These are phyloP conservation scores for Starmerella apicola DNA, from an alignment of 805 yeast genomes.

Conservation along the genomic window DNA sequence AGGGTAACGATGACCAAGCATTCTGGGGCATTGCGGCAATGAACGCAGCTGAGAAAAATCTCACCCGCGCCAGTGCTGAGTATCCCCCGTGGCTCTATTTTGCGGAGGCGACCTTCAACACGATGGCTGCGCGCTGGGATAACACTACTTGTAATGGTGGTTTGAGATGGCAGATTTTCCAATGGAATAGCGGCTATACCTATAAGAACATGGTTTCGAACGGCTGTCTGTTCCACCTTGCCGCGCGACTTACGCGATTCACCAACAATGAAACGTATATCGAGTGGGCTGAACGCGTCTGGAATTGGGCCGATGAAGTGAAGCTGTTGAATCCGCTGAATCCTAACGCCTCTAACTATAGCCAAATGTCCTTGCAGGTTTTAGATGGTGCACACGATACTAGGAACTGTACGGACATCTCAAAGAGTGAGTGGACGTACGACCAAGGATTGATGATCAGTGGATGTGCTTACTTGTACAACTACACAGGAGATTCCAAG, in stretches of 20 bases:
- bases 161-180: constrained; percentile 88
- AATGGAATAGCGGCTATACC: constrained; percentile 88
- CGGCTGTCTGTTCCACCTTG: constrained; percentile 77
- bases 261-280: constrained; percentile 62
- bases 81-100: constrained; percentile 52
- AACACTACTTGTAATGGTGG: constrained; percentile 66
- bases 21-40: constrained; percentile 93
- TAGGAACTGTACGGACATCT: constrained; percentile 49
- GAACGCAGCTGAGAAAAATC: constrained; percentile 84
- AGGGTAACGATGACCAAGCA: constrained; percentile 96
- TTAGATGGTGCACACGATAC: constrained; percentile 30
- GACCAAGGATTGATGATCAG: constrained; percentile 69
- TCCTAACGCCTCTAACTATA: constrained; percentile 30
- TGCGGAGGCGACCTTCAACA: constrained; percentile 81
- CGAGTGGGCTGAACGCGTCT: constrained; percentile 61
- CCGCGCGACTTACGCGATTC: constrained; percentile 75
- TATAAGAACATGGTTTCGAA: constrained; percentile 88
- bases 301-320: constrained; percentile 63
- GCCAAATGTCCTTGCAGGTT: constrained; percentile 15
- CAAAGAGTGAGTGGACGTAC: constrained; percentile 68
- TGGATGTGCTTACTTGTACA: constrained; percentile 73
- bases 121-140: constrained; percentile 90
- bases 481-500: constrained; percentile 47
- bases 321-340: constrained; percentile 34
- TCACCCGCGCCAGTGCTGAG: constrained; percentile 47